These are phyloP conservation scores for Zygoascus ofunaensis DNA, from an alignment of 805 yeast species.

Conservation along the genomic window DNA sequence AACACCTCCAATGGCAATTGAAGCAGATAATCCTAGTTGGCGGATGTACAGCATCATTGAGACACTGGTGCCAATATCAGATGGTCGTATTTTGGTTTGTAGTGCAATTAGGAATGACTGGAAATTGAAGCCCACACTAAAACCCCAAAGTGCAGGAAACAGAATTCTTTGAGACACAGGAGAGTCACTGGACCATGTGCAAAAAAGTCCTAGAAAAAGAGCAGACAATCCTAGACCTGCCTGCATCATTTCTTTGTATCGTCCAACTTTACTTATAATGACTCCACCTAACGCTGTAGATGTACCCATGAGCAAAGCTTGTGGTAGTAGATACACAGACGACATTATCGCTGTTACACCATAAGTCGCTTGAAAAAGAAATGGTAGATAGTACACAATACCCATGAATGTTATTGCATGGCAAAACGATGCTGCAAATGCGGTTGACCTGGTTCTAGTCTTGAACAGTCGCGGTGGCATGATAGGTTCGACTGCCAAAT, in stretches of 20 bases:
- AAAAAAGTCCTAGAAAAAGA: conserved; percentile 38
- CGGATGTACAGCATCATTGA: conserved; percentile 38
- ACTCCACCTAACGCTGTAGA: conserved; percentile 39
- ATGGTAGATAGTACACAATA: conserved; percentile 41
- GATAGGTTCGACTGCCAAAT: conserved; percentile 32
- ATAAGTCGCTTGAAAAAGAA: conserved; percentile 39
- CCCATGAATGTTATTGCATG: conserved; percentile 44
- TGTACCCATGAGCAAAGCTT: conserved; percentile 37
- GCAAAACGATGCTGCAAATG: conserved; percentile 34
- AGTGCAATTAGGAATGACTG: conserved; percentile 42
- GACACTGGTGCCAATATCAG: conserved; percentile 42
- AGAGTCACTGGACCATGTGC: conserved; percentile 35
- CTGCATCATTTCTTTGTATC: conserved; percentile 36
- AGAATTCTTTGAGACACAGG: conserved; percentile 34
- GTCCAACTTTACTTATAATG: conserved; percentile 35
- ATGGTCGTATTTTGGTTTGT: conserved; percentile 41
- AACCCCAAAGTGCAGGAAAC: conserved; percentile 39
- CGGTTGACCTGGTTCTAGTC: conserved; percentile 19
- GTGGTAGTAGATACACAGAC: conserved; percentile 36
- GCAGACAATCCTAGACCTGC: conserved; percentile 32
- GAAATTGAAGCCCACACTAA: conserved; percentile 39
- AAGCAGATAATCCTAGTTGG: conserved; percentile 29
- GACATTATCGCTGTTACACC: conserved; percentile 34
- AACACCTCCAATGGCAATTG: conserved; percentile 38
- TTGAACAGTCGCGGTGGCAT: conserved; percentile 35